These are phyloP conservation scores for Lepidium africanum DNA, from an alignment of 345 rosid genomes.

Conservation along the genomic window DNA sequence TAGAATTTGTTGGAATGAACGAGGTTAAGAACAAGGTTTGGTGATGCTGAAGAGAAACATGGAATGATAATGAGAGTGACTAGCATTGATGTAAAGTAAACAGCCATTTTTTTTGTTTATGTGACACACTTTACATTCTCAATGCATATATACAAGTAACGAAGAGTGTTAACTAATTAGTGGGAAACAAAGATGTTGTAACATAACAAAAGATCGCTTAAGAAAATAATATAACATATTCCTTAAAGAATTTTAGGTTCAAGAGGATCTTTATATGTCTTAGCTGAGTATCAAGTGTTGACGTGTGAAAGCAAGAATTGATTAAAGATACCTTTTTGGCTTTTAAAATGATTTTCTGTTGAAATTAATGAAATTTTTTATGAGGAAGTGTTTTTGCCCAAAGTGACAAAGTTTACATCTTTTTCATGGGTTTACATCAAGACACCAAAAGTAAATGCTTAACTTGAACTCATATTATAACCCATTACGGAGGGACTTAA, in stretches of 20 bases:
- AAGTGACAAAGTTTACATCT: too few relatives aligned
- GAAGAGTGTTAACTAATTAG: not conserved
- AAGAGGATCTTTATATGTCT: not conserved
- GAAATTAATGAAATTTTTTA: too few relatives aligned
- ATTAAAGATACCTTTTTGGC: not conserved
- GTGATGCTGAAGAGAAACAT: not conserved
- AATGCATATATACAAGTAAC: not conserved
- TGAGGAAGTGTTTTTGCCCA: too few relatives aligned
- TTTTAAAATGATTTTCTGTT: too few relatives aligned
- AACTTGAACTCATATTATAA: too few relatives aligned
- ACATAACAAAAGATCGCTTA: not conserved
- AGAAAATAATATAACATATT: not conserved
- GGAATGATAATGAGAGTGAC: not conserved
- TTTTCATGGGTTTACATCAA: too few relatives aligned
- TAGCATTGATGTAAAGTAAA: not conserved
- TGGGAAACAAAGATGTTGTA: not conserved
- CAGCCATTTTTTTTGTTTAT: not conserved
- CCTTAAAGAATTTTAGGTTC: not conserved
- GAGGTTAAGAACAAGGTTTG: not conserved
- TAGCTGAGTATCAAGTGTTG: not conserved
- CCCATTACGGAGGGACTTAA: too few relatives aligned
- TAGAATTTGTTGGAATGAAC: not conserved
- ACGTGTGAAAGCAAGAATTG: not conserved
- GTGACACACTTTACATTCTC: not conserved
- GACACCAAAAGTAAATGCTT: too few relatives aligned